Conservation (phyloP, 768 basidiomycete genomes). For the Termitomyces sp. region DNA sequence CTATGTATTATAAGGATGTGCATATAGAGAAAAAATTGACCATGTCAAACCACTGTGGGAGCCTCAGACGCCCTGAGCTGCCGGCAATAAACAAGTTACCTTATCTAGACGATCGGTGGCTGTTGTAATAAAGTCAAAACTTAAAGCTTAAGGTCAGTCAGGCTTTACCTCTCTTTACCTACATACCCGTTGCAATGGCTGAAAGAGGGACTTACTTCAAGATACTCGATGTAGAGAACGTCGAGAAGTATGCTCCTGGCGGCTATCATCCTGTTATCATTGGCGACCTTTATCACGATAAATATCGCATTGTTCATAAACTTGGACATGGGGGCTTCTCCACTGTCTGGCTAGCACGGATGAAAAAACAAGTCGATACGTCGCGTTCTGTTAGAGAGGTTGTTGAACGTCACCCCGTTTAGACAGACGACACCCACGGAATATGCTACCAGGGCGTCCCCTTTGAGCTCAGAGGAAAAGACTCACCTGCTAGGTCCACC, state of each 20-base stretch:
- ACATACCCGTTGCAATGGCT: no score
- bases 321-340: not conserved
- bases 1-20: no score
- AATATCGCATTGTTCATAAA: not conserved
- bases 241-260: not conserved
- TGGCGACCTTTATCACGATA: not conserved
- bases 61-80: no score
- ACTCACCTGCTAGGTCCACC: constrained; percentile 13
- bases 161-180: no score
- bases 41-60: no score
- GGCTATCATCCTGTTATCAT: not conserved
- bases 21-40: no score
- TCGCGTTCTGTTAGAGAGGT: constrained; percentile 59
- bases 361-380: not conserved
- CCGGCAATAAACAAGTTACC: no score
- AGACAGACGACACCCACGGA: constrained; percentile 12
- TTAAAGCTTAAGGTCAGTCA: no score
- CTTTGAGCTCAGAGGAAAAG: constrained; percentile 9
- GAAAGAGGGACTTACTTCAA: no score
- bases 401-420: constrained; percentile 59
- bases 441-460: not conserved
- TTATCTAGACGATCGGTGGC: no score
- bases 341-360: not conserved
- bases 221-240: not conserved
- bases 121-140: no score